These are phyloP conservation scores for Pisolithus albus DNA, from an alignment of 768 basidiomycete genomes.

Conservation along the genomic window DNA sequence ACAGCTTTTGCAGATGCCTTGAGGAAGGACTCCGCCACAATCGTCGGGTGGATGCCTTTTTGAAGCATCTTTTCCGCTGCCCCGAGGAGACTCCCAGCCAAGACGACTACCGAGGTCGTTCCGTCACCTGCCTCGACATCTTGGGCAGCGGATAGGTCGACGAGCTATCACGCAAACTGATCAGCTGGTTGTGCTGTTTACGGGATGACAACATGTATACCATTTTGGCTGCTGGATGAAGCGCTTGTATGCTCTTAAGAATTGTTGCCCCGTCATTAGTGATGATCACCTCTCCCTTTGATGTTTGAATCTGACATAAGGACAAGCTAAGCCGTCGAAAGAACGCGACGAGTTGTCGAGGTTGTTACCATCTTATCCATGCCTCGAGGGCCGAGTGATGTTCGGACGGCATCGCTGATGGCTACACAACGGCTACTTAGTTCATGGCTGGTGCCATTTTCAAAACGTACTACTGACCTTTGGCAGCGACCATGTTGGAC, in stretches of 20 bases:
- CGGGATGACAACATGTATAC: slow-evolving; percentile 29
- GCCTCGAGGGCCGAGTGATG: slow-evolving; percentile 91
- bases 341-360: slow-evolving; percentile 8
- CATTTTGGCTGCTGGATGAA: slow-evolving; percentile 99
- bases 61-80: slow-evolving; percentile 95
- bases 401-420: slow-evolving; percentile 95
- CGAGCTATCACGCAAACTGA: slow-evolving; percentile 51
- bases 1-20: slow-evolving; percentile 90
- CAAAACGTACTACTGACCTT: slow-evolving; percentile 47
- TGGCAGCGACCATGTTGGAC: slow-evolving; percentile 97
- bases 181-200: slow-evolving; percentile 1
- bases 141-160: slow-evolving; percentile 95
- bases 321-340: slow-evolving; percentile 8
- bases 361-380: slow-evolving; percentile 97
- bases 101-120: slow-evolving; percentile 93
- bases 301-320: slow-evolving; percentile 75
- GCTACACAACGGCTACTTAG: slow-evolving; percentile 40
- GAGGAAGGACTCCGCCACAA: slow-evolving; percentile 93
- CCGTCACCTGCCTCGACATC: slow-evolving; percentile 99
- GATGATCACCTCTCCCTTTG: slow-evolving; percentile 94
- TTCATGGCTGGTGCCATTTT: not conserved
- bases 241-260: slow-evolving; percentile 86
- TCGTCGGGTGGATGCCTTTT: slow-evolving; percentile 97
- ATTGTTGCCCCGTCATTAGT: slow-evolving; percentile 99
- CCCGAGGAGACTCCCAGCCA: slow-evolving; percentile 87